Conservation (phyloP, 768 basidiomycete species). For the Boletus insuetus region DNA sequence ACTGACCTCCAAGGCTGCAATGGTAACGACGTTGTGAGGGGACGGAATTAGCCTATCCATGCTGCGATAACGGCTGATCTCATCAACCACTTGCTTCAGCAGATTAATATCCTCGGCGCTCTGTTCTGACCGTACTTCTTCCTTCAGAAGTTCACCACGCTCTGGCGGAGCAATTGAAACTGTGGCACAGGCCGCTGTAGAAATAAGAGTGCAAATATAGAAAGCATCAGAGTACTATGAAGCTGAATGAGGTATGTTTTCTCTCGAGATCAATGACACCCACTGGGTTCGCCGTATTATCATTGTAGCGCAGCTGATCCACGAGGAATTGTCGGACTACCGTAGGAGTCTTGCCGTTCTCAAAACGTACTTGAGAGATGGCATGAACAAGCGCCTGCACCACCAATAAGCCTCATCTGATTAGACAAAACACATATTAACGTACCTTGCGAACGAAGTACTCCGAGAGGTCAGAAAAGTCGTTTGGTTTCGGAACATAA, state of each 20-base stretch:
- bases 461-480: constrained; percentile 87
- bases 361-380: constrained; percentile 83
- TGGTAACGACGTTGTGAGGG: constrained; percentile 88
- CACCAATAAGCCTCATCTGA: constrained; percentile 4
- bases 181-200: constrained; percentile 75
- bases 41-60: constrained; percentile 96
- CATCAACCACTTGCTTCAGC: constrained; percentile 69
- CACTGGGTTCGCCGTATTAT: constrained; percentile 88
- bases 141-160: constrained; percentile 70
- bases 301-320: constrained; percentile 92
- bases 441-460: constrained; percentile 92
- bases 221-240: constrained; percentile 84
- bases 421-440: neutral
- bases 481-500: constrained; percentile 93
- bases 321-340: constrained; percentile 86
- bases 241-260: neutral
- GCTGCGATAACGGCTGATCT: constrained; percentile 88
- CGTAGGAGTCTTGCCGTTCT: constrained; percentile 80
- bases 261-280: constrained; percentile 28
- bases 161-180: constrained; percentile 78
- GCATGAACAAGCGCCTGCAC: constrained; percentile 73
- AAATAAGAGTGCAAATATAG: constrained; percentile 85
- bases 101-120: constrained; percentile 67
- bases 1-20: constrained; percentile 85
- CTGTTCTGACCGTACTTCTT: constrained; percentile 64